Conservation (phyloP, 441 rosid genomes). For the Corymbia calophylla region DNA sequence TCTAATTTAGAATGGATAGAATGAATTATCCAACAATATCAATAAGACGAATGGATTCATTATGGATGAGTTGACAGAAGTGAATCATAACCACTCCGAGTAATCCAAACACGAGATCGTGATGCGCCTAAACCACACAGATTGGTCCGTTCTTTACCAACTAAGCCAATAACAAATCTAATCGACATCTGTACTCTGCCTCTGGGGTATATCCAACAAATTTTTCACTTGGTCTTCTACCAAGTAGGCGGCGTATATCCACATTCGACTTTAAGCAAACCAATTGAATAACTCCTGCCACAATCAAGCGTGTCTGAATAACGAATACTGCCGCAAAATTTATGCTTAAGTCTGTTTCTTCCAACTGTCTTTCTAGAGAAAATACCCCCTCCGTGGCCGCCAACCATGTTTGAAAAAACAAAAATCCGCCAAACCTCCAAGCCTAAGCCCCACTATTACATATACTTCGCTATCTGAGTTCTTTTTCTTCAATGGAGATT, state of each 20-base stretch:
- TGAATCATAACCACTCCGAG: accelerated
- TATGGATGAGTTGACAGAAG: neutral
- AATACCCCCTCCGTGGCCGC: neutral
- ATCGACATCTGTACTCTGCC: neutral
- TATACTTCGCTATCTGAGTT: neutral
- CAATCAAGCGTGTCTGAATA: neutral
- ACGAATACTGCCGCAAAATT: neutral
- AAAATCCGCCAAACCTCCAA: neutral
- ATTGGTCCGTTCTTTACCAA: neutral
- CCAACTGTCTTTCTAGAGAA: neutral
- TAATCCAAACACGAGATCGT: neutral
- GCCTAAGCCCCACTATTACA: neutral
- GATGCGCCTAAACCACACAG: neutral
- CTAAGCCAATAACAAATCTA: neutral
- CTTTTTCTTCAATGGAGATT: neutral
- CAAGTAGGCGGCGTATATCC: neutral
- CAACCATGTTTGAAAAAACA: neutral
- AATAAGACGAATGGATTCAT: neutral
- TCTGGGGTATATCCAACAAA: neutral
- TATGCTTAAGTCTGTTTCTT: neutral
- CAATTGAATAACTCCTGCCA: neutral
- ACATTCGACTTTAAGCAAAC: neutral
- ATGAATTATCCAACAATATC: accelerated
- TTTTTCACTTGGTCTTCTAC: neutral
- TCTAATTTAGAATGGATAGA: neutral